These are phyloP conservation scores for Erysiphe pulchra DNA, from an alignment of 2,329 filamentous ascomycete genomes.

Conservation along the genomic window DNA sequence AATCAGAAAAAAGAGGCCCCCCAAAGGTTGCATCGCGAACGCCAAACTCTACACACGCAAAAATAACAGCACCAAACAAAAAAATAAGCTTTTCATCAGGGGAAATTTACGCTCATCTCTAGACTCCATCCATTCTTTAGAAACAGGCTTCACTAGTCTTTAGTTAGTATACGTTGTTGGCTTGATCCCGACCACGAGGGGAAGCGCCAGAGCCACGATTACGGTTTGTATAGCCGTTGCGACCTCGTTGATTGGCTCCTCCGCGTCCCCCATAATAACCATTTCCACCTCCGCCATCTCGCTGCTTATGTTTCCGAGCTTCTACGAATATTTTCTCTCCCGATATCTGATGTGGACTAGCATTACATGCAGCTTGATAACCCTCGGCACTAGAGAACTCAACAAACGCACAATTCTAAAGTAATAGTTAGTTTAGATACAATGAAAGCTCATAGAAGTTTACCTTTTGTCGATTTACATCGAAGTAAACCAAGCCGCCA, in stretches of 20 bases:
- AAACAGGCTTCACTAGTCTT: too few species aligned
- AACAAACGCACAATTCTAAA: slow-evolving; percentile 84
- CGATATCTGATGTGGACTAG: slow-evolving; percentile 67
- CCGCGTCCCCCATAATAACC: slow-evolving; percentile 38
- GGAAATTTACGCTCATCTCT: too few species aligned
- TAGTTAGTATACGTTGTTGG: slow-evolving; percentile 3
- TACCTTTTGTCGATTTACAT: slow-evolving; percentile 69
- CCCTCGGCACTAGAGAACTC: slow-evolving; percentile 65
- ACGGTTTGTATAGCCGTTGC: slow-evolving; percentile 26
- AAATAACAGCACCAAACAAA: too few species aligned
- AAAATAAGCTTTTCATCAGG: too few species aligned
- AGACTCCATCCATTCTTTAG: too few species aligned
- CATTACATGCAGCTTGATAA: slow-evolving; percentile 58
- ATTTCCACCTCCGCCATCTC: slow-evolving; percentile 44
- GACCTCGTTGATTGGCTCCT: slow-evolving; percentile 33
- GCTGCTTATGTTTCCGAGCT: slow-evolving; percentile 57
- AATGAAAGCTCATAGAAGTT: slow-evolving; percentile 4
- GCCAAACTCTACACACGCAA: too few species aligned
- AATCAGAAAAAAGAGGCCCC: too few species aligned
- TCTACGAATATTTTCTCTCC: slow-evolving; percentile 68
- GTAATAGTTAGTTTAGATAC: background rate
- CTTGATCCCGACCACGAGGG: slow-evolving; percentile 5
- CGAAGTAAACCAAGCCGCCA: slow-evolving; percentile 46
- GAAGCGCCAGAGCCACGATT: slow-evolving; percentile 4
- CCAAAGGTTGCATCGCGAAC: too few species aligned